Evolutionary conservation across 192 early-diverging fungal genomes (phyloP).

Genomic region (Podila horticola): DNA sequence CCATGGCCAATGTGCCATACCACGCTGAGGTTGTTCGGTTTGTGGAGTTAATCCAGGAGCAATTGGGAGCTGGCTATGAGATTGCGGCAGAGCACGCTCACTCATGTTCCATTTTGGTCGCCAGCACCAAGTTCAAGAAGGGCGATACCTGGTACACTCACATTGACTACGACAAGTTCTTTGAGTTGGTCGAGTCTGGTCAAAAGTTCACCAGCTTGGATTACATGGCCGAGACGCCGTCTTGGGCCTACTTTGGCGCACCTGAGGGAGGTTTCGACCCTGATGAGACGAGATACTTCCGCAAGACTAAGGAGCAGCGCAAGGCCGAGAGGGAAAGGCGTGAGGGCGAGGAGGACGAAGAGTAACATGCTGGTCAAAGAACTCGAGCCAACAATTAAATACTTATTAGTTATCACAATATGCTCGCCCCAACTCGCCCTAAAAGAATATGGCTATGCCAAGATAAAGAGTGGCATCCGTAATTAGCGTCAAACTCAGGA

Average conservation of each 20-base stretch:
- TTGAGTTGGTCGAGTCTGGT: constrained; percentile 64
- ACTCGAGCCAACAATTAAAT: background rate
- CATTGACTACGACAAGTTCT: constrained; percentile 79
- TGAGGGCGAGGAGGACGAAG: constrained; percentile 18
- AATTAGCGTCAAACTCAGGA: too few relatives aligned
- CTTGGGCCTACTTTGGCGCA: constrained; percentile 76
- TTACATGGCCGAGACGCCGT: constrained; percentile 74
- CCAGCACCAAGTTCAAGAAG: constrained; percentile 71
- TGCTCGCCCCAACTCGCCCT: too few relatives aligned
- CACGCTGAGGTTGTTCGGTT: constrained; percentile 77
- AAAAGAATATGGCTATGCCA: too few relatives aligned
- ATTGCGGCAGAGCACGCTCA: constrained; percentile 78
- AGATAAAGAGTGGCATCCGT: too few relatives aligned
- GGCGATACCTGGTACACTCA: constrained; percentile 76
- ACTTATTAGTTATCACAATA: too few relatives aligned
- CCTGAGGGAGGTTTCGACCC: constrained; percentile 77
- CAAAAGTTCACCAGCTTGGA: constrained; percentile 69
- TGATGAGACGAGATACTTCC: constrained; percentile 70
- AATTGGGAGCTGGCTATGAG: constrained; percentile 70
- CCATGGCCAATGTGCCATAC: constrained; percentile 79
- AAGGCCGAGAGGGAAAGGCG: constrained; percentile 38
- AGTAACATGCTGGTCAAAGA: constrained; percentile 5
- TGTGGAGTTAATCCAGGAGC: constrained; percentile 62
- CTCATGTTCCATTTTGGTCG: constrained; percentile 74
- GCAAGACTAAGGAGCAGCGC: constrained; percentile 61